Conservation (phyloP, 352 stramenopile species). For the Globisporangium iwayamae region DNA sequence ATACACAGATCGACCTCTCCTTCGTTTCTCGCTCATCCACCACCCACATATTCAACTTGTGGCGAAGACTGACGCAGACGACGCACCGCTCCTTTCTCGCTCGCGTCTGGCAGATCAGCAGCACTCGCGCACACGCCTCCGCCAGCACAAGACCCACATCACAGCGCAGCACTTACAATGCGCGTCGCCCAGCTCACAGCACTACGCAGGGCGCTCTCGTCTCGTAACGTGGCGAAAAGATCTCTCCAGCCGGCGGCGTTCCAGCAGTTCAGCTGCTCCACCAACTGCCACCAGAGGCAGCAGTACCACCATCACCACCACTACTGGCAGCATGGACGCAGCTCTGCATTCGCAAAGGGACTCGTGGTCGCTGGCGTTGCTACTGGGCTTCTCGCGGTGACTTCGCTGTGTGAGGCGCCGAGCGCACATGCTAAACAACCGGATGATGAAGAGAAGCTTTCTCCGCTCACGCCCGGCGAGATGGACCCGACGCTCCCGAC, state of each 20-base stretch:
- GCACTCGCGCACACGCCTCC: not conserved
- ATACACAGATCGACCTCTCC: not conserved
- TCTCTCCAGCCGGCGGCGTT: slow-evolving; percentile 1
- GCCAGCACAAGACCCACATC: not conserved
- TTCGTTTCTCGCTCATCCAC: not conserved
- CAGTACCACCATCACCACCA: not conserved
- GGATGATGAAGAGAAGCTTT: slow-evolving; percentile 7
- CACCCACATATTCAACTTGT: slow-evolving; percentile 1
- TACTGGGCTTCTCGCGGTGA: not conserved
- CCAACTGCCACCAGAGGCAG: not conserved
- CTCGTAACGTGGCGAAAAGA: not conserved
- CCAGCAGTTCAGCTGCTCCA: not conserved
- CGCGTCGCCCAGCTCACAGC: slow-evolving; percentile 2
- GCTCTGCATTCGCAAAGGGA: not conserved
- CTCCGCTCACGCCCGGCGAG: slow-evolving; percentile 23
- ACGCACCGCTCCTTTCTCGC: not conserved
- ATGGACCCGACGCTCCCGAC: slow-evolving; percentile 47
- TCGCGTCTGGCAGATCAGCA: not conserved
- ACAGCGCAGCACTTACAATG: not conserved
- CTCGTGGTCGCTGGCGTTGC: slow-evolving; percentile 8
- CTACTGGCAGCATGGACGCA: not conserved
- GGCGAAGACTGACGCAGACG: too few species aligned
- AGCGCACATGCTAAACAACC: not conserved
- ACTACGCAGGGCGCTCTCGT: slow-evolving; percentile 10
- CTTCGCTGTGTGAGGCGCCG: slow-evolving; percentile 19